A percentile compares a stretch with the other conserved stretches of the same genome.
phyloP scores from a whole-genome alignment of 495 filamentous ascomycete genomes.

The Hypoxylon fuscum region DNA sequence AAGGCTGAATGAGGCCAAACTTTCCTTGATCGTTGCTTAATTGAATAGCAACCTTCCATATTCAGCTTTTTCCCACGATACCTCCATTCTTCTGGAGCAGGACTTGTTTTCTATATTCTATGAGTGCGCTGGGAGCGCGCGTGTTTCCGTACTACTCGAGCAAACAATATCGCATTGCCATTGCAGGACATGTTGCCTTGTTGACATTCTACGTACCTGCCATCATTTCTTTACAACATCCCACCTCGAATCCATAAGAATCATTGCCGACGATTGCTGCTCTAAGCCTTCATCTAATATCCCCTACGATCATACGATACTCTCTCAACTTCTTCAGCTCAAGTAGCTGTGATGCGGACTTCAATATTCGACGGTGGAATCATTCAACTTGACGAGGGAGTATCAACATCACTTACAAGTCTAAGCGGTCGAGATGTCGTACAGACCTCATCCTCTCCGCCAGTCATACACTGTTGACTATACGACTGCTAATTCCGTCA shows the following conservation, averaged over 20 bases:
- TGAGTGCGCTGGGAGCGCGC: slow-evolving; percentile 42
- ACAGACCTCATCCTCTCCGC: slow-evolving; percentile 64
- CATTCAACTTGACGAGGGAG: slow-evolving; percentile 40
- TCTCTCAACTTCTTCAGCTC: slow-evolving; percentile 13
- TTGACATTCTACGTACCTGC: slow-evolving; percentile 6
- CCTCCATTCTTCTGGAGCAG: slow-evolving; percentile 26
- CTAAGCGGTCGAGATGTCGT: slow-evolving; percentile 58
- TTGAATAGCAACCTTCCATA: slow-evolving; percentile 14
- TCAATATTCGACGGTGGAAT: slow-evolving; percentile 32
- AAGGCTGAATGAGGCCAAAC: slow-evolving; percentile 32
- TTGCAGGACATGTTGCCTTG: slow-evolving; percentile 23
- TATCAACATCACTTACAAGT: slow-evolving; percentile 29
- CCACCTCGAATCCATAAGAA: slow-evolving; percentile 10
- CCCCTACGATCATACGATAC: not conserved
- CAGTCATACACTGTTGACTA: slow-evolving; percentile 73
- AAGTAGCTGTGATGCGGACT: slow-evolving; percentile 46
- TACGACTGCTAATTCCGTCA: slow-evolving; percentile 51
- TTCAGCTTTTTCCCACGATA: slow-evolving; percentile 6
- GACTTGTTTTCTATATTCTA: slow-evolving; percentile 28
- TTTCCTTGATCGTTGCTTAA: slow-evolving; percentile 15
- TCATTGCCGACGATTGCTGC: not conserved
- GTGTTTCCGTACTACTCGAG: slow-evolving; percentile 12
- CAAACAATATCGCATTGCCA: slow-evolving; percentile 14
- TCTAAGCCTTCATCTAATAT: slow-evolving; percentile 4
- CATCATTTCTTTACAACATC: slow-evolving; percentile 2